Conservation (phyloP, 345 rosid genomes). For the Raphanus sativus region DNA sequence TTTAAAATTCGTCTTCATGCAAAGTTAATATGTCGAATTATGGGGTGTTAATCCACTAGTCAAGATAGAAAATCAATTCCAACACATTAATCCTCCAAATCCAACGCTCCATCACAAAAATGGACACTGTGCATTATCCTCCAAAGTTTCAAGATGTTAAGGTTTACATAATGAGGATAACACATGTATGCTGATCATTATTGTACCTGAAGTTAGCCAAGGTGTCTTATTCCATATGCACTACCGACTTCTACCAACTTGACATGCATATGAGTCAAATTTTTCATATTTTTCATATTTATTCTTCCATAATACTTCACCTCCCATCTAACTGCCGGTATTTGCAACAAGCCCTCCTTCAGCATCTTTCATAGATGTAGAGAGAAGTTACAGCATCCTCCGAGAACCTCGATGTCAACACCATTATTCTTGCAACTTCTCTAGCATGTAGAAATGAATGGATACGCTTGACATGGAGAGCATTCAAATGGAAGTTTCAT, state of each 20-base stretch:
- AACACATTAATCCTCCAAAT: too few species aligned
- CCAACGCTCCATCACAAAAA: too few species aligned
- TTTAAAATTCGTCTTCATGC: too few species aligned
- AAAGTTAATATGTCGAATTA: too few species aligned
- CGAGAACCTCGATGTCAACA: slow-evolving; percentile 71
- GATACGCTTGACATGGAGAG: slow-evolving; percentile 63
- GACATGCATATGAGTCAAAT: too few species aligned
- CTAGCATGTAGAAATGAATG: slow-evolving; percentile 83
- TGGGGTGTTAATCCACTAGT: too few species aligned
- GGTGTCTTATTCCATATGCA: slow-evolving; percentile 89
- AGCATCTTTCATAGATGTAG: slow-evolving; percentile 57
- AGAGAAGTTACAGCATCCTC: slow-evolving; percentile 46
- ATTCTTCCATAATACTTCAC: slow-evolving; percentile 88
- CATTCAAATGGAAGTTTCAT: slow-evolving; percentile 18
- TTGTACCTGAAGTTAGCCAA: slow-evolving; percentile 82
- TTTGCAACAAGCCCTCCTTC: slow-evolving; percentile 89
- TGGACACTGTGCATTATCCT: too few species aligned
- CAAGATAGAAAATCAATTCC: too few species aligned
- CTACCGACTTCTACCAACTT: slow-evolving; percentile 74
- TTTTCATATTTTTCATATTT: slow-evolving; percentile 74
- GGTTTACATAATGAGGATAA: not conserved
- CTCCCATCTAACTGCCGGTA: slow-evolving; percentile 94
- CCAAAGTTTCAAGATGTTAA: not conserved
- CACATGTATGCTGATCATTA: slow-evolving; percentile 16
- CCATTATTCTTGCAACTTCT: slow-evolving; percentile 92